phyloP scores from a whole-genome alignment of 2,329 filamentous ascomycete genomes.

The Sclerotinia sclerotiorum region DNA sequence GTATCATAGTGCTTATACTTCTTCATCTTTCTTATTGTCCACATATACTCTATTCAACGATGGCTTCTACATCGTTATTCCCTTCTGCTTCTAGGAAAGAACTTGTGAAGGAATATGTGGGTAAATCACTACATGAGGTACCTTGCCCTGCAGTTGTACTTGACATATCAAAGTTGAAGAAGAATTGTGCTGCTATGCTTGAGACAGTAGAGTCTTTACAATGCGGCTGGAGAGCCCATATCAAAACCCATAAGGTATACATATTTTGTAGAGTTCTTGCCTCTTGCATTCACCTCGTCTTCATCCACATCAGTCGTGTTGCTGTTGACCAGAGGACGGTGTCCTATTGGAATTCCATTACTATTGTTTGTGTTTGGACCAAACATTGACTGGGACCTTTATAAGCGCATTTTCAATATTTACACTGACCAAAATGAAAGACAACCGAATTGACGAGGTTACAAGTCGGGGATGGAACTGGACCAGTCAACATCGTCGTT shows the following conservation, averaged over 20 bases:
- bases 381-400: background rate
- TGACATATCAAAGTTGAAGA: constrained; percentile 63
- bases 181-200: constrained; percentile 73
- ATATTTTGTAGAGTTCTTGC: constrained; percentile 1
- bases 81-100: constrained; percentile 41
- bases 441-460: constrained; percentile 65
- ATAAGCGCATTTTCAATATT: constrained; percentile 23
- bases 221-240: constrained; percentile 71
- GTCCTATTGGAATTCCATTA: background rate
- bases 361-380: background rate
- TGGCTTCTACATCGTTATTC: constrained; percentile 34
- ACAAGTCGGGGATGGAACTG: constrained; percentile 61
- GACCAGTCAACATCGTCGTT: constrained; percentile 59
- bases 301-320: background rate
- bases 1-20: background rate
- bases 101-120: constrained; percentile 51
- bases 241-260: constrained; percentile 78
- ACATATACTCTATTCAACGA: constrained; percentile 21
- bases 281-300: background rate
- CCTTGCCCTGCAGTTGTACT: constrained; percentile 67
- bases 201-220: constrained; percentile 57
- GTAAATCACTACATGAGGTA: constrained; percentile 59
- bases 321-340: background rate
- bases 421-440: constrained; percentile 43
- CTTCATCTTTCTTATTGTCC: background rate